Evolutionary conservation across 176 grass and related monocot species (phyloP), one percentile per base, ranked within the genome.

Genomic region (Puya raimondii): DNA sequence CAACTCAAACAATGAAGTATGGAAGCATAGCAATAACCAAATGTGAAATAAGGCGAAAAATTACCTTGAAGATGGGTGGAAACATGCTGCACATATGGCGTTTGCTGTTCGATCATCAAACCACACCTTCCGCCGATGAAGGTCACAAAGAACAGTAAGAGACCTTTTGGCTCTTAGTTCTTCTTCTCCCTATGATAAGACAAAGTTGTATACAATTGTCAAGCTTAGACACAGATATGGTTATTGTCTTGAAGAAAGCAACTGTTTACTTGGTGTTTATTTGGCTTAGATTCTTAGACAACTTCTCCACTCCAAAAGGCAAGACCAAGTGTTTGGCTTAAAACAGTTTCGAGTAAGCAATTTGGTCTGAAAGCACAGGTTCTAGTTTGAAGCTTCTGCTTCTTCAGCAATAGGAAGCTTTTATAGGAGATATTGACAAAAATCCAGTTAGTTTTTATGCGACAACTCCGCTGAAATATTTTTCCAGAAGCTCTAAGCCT

Each of bases 101-200:
- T 92, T 97, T 71, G 89, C 73, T 68, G 89, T 92, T 27, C 89
- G 82, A 4, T 97, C 94, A 79, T 97, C 89, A 80, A 97, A 92
- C 94, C 94, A 97, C 27, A 97, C 94, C 53, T 81, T 87, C 52
- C 94, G 73, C 65, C 80, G 80, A 71, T 97, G 94, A 74, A 97
- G 84, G 80, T 97, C 94, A 50, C 94, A 97, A 5, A 87, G 49
- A 78, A 92, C 81, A 83, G 77, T 89, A 68, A 97, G 88, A 54
- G 94, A 86, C 51, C 94, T 87, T 77, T 97, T 97, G 54, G 89
- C 94, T 68, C 74, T 91, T 2, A 69, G 81, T 63, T 97, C 94
- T 79, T 97, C 94, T 57, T 92, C 89, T 1, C 79, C 83, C 94
- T 97, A 48, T 47, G 42, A 83, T 74, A 72, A 3, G 70, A 27